Base-by-base conservation (phyloP, 2,329 filamentous ascomycete genomes). In the Sporothrix pseudoabietina region DNA sequence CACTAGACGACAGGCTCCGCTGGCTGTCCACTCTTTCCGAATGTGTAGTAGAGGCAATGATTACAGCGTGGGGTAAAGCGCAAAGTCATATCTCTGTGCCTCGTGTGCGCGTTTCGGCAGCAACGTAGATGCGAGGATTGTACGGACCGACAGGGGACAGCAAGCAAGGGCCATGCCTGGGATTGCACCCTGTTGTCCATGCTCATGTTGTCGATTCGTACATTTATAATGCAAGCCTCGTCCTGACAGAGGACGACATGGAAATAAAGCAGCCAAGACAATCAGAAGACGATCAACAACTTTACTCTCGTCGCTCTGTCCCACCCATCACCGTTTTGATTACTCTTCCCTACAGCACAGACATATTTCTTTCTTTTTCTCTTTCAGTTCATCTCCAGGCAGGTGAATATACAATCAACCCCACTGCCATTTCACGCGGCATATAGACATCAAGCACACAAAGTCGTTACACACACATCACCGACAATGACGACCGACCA, bases 41-140 rank as follows among this genome's bases (percentile, higher is more conserved):
- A 8, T 44, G 41, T 44, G 55, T 63, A 41, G 32, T 41, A 32
- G 32, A 16, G 32, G 59, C 32, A 41, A 63, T 63, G 59, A 63
- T 63, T 41, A 63, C 59, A 63, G 59, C 41, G 32, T 63, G 59
- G 57, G 59, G 59, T 63, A 63, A 41, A 39, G 59, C 9, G 12
- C 39, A 44, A 44, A 47, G 35, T 66, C 61, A 16, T 66, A 66
- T 66, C 61, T 66, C n/a, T 66, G 32, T 47, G 61, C 61, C 41
- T 66, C 61, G 61, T 66, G 19, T 66, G 19, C 35, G 4, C 26
- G 19, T 66, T 14, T 26, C 35, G 61, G 39, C 19, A 63, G 32
- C 32, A 63, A 63, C 32, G 39, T 32, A 63, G 26, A 32, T 26
- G 26, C 10, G 55, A 57, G 55, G 26, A 9, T 32, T 57, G 55